Base-by-base conservation (phyloP, 23 red algal species). In the Gracilaria vermiculophylla region DNA sequence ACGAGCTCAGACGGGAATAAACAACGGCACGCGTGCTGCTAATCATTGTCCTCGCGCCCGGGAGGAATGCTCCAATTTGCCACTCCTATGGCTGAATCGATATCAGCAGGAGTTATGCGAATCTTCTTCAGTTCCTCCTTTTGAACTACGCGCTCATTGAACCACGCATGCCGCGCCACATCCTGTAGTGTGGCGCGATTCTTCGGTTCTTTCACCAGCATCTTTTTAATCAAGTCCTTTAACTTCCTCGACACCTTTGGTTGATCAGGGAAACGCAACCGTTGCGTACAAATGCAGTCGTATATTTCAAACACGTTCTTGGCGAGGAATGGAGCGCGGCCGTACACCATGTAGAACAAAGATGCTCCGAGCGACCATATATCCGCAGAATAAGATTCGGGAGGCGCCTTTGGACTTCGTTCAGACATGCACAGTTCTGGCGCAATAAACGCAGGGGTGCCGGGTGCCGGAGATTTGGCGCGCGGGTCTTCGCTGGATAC, bases 291-390 rank as follows among this genome's bases (percentile, higher is more conserved):
- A 27, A 97, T 97, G 29, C 78, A 91, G 37, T 97, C 95, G 53
- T 97, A 94, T 20, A 97, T 94, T 62, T 97, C 91, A 86, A 97
- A 97, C 32, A 97, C 79, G 50, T 70, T 91, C 50, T 94, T 90
- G 33, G 91, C 97, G 36, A 96, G 72, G 65, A 95, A 99, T 6
- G 97, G 97, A 21, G 94, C 83, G 4, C 91, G 54, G 19, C 97
- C 97, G 48, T 89, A 96, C 27, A 96, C 90, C 79, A 99, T 88
- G 82, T 96, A 99, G 35, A 92, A 99, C 75, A 96, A 41, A 11
- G 97, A 94, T 3, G 97, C 97, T 21, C 97, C 97, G 8, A 99
- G 77, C 25, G 93, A 96, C 97, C 97, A 99, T 32, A 99, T 88
- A 64, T 99, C 95, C 1, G 95, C 90, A 17, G 95, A 77, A 64